These are phyloP conservation scores for Acrasis kona DNA, from an alignment of 78 protist species.

Conservation along the genomic window DNA sequence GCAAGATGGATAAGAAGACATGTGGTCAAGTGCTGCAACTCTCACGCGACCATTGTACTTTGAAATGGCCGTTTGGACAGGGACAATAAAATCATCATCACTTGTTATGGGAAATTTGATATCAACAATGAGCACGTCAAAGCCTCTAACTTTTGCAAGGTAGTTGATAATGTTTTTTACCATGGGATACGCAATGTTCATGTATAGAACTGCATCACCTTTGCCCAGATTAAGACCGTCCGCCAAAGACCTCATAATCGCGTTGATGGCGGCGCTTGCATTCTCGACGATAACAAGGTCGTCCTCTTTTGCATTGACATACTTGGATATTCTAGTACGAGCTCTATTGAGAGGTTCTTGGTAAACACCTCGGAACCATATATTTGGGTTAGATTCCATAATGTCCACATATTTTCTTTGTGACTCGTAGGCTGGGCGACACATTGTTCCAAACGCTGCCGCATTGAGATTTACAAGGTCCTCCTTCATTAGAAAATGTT, in stretches of 20 bases:
- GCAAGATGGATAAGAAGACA: background rate
- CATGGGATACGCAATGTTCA: background rate
- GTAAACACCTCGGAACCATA: too few relatives aligned
- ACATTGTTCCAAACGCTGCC: too few relatives aligned
- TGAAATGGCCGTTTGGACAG: background rate
- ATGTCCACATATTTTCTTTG: too few relatives aligned
- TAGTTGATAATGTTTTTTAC: background rate
- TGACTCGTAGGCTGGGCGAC: too few relatives aligned
- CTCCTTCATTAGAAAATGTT: too few relatives aligned
- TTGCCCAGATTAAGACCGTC: too few relatives aligned
- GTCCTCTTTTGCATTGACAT: background rate
- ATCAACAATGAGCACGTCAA: conserved; percentile 7
- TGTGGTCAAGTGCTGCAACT: background rate
- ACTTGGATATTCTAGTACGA: background rate
- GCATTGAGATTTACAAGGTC: too few relatives aligned
- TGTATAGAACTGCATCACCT: background rate
- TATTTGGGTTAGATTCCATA: too few relatives aligned
- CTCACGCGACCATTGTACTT: background rate
- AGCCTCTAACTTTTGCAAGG: background rate
- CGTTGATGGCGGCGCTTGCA: conserved; percentile 1
- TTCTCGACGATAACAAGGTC: background rate
- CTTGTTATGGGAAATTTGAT: background rate
- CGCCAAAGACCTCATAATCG: background rate
- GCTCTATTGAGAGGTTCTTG: too few relatives aligned
- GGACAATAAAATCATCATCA: background rate